phyloP scores from a whole-genome alignment of 495 filamentous ascomycete species.

The Darksidea phi region DNA sequence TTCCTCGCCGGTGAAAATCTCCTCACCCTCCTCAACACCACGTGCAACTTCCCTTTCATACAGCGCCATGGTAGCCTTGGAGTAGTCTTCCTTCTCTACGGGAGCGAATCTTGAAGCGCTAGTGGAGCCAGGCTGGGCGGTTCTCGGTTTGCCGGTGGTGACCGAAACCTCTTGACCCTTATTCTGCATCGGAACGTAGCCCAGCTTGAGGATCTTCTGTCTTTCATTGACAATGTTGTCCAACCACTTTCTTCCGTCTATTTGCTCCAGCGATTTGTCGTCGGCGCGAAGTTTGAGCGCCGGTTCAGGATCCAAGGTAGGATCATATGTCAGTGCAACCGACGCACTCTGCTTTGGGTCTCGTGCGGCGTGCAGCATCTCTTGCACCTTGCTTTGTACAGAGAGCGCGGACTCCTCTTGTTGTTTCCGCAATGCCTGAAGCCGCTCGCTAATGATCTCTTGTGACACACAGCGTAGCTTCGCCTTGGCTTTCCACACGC shows the following conservation, averaged over 20 bases:
- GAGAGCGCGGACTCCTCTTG: conserved; percentile 69
- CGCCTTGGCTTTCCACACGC: conserved; percentile 88
- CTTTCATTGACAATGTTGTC: conserved; percentile 62
- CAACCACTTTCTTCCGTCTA: conserved; percentile 64
- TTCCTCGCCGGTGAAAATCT: conserved; percentile 93
- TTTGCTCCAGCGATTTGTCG: conserved; percentile 62
- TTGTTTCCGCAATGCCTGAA: conserved; percentile 64
- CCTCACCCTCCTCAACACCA: conserved; percentile 88
- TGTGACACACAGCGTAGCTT: conserved; percentile 79
- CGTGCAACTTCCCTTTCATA: conserved; percentile 93
- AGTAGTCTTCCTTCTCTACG: conserved; percentile 79
- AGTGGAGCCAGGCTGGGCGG: conserved; percentile 44
- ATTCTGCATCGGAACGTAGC: conserved; percentile 64
- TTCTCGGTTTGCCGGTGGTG: conserved; percentile 31
- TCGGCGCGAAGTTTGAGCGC: conserved; percentile 65
- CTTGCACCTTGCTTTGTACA: conserved; percentile 57
- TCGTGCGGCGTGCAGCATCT: conserved; percentile 21
- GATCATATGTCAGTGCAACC: conserved; percentile 8
- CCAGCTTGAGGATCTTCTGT: conserved; percentile 63
- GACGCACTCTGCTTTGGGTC: neutral
- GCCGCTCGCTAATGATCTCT: conserved; percentile 69
- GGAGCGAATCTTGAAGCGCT: conserved; percentile 72
- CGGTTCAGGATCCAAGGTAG: conserved; percentile 67
- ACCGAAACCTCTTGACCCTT: conserved; percentile 35
- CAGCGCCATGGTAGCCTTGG: conserved; percentile 82